These are phyloP conservation scores for Zostera marina DNA, from an alignment of 116 monocot species.

Conservation along the genomic window DNA sequence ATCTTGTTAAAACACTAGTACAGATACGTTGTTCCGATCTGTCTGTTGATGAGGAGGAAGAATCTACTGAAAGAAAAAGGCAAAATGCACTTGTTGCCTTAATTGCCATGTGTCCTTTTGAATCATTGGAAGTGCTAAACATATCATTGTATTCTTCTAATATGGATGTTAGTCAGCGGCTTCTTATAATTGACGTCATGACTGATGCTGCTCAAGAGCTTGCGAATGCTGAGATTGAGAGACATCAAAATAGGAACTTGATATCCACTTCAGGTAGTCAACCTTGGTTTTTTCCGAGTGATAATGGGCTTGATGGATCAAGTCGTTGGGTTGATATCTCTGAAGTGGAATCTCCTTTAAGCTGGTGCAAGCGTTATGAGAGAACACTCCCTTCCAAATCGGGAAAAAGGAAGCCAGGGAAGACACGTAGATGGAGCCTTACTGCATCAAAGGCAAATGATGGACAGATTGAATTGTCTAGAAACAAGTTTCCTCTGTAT, in stretches of 20 bases:
- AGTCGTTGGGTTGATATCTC: conserved; percentile 85
- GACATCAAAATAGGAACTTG: conserved; percentile 21
- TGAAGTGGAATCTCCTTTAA: conserved; percentile 31
- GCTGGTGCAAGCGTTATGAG: conserved; percentile 67
- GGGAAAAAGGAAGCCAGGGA: conserved; percentile 64
- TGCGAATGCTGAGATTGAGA: conserved; percentile 38
- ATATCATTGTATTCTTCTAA: conserved; percentile 81
- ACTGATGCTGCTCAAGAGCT: conserved; percentile 87
- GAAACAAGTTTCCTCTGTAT: conserved; percentile 91
- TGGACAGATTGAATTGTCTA: conserved; percentile 26
- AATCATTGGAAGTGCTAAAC: conserved; percentile 53
- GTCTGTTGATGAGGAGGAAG: conserved; percentile 77
- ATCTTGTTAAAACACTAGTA: conserved; percentile 71
- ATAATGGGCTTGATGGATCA: conserved; percentile 53
- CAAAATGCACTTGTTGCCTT: conserved; percentile 71
- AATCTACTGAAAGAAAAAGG: conserved; percentile 76
- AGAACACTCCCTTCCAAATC: conserved; percentile 77
- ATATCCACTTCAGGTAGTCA: conserved; percentile 45
- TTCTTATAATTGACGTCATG: conserved; percentile 90
- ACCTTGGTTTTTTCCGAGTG: conserved; percentile 76
- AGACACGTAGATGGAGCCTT: conserved; percentile 74
- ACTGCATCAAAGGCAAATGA: conserved; percentile 16
- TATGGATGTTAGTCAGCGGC: conserved; percentile 74
- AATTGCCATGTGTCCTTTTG: conserved; percentile 81
- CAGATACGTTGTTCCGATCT: conserved; percentile 75